phyloP scores from a whole-genome alignment of 352 stramenopile genomes.

The Globisporangium middletonii region DNA sequence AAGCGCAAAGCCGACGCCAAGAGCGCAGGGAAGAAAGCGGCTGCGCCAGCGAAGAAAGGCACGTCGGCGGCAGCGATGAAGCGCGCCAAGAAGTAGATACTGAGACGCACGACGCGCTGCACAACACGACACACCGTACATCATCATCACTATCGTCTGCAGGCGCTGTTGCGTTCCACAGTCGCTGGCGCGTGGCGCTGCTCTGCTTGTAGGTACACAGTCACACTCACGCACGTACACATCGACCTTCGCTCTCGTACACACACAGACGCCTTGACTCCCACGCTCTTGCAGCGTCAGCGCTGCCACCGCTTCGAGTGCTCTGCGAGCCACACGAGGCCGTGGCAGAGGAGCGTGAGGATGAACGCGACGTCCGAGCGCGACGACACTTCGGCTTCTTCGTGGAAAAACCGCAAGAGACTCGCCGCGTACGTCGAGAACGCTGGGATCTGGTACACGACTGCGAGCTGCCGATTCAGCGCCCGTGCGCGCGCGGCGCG shows the following conservation, averaged over 20 bases:
- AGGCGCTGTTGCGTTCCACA: not conserved
- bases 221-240: not conserved
- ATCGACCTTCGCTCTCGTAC: not conserved
- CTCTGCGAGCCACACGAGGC: slow-evolving; percentile 74
- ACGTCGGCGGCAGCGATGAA: slow-evolving; percentile 25
- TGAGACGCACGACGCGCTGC: not conserved
- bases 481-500: slow-evolving; percentile 53
- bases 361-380: slow-evolving; percentile 74
- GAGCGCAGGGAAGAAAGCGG: slow-evolving; percentile 13
- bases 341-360: slow-evolving; percentile 73
- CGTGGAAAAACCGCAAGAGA: slow-evolving; percentile 68
- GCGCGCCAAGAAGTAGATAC: slow-evolving; percentile 57
- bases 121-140: not conserved
- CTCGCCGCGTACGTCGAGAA: slow-evolving; percentile 64
- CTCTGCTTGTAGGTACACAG: not conserved
- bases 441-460: slow-evolving; percentile 72
- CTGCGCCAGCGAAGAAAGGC: slow-evolving; percentile 7
- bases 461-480: slow-evolving; percentile 61
- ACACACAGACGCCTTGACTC: not conserved
- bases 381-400: slow-evolving; percentile 63
- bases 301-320: slow-evolving; percentile 54
- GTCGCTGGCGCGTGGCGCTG: no score
- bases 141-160: not conserved
- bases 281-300: slow-evolving; percentile 7
- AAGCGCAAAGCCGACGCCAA: slow-evolving; percentile 65